Conservation (phyloP, 495 filamentous ascomycete species). For the Hypoxylon lenormandii region DNA sequence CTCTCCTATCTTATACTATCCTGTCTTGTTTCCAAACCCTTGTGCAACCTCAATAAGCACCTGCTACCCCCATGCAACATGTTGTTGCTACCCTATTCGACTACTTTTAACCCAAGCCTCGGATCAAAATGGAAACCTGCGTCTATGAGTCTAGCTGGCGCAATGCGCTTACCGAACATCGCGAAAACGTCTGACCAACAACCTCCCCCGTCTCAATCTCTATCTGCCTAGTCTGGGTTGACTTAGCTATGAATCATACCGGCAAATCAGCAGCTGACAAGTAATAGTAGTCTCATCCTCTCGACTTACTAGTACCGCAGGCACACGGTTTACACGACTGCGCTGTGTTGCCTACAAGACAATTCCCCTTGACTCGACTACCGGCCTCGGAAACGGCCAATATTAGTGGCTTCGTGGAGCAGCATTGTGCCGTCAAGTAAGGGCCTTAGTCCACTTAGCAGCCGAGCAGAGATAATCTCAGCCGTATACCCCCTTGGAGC, state of each 20-base stretch:
- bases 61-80: slow-evolving; percentile 34
- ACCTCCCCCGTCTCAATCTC: not conserved
- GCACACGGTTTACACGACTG: slow-evolving; percentile 29
- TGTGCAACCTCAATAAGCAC: slow-evolving; percentile 29
- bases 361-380: slow-evolving; percentile 10
- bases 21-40: slow-evolving; percentile 21
- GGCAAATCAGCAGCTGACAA: slow-evolving; percentile 41
- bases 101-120: slow-evolving; percentile 21
- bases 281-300: slow-evolving; percentile 21
- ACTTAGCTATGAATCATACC: slow-evolving; percentile 15
- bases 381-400: slow-evolving; percentile 8
- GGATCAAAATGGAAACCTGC: slow-evolving; percentile 38
- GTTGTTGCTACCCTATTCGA: slow-evolving; percentile 23
- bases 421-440: slow-evolving; percentile 4
- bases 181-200: slow-evolving; percentile 33
- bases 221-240: slow-evolving; percentile 14
- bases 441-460: slow-evolving; percentile 2
- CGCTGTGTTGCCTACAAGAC: slow-evolving; percentile 24
- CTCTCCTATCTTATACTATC: slow-evolving; percentile 31
- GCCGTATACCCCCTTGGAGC: not conserved
- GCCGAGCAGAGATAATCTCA: not conserved
- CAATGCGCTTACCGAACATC: slow-evolving; percentile 32
- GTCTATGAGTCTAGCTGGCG: slow-evolving; percentile 28
- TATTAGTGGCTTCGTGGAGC: slow-evolving; percentile 15
- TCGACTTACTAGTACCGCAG: slow-evolving; percentile 1